Evolutionary conservation across 306 rosid species (phyloP), one percentile per base, ranked within the genome.

Genomic region (Trifolium fragiferum): DNA sequence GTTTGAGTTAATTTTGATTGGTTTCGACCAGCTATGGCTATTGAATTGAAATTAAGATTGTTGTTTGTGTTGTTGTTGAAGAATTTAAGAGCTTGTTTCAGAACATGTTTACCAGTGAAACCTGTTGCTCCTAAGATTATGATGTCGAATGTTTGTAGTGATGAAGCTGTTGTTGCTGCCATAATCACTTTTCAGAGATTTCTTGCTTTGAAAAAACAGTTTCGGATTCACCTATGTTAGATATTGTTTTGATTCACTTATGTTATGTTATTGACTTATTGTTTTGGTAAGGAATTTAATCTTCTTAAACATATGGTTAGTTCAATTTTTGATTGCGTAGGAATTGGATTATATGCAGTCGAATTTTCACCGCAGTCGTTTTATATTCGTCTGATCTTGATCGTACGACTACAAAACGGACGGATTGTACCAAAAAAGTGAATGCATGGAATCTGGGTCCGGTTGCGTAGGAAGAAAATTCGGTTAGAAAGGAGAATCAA

Each of bases 41-140:
- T 46, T 71, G 97, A 81, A 32, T 66, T 81, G 78, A 90, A 78
- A 46, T 69, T 78, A 76, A 90, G 92, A 37, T 37, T 37, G 21
- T 8, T 20, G 37, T 57, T 30, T 30, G 0, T 59, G 41, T 27
- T 59, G 33, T 12, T 10, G 55, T 80, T 81, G 78, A 93, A 84
- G 81, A 93, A 93, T 76, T 83, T 93, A 53, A 91, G 86, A 38
- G 92, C 87, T 78, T 91, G 86, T 81, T 72, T 83, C 40, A 91
- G 86, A 3, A 91, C 98, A 32, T 88, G 86, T 62, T 91, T 87
- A 61, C 98, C 97, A 0, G 98, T 93, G 89, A 91, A 93, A 63
- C 97, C 97, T 10, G 97, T 85, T 23, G 97, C 98, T 59, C 98
- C 98, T 12, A 93, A 53, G 68, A 93, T 88, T 32, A 88, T 75